Base-by-base conservation (phyloP, 2,329 filamentous ascomycete genomes). In the Aspergillus bombycis region DNA sequence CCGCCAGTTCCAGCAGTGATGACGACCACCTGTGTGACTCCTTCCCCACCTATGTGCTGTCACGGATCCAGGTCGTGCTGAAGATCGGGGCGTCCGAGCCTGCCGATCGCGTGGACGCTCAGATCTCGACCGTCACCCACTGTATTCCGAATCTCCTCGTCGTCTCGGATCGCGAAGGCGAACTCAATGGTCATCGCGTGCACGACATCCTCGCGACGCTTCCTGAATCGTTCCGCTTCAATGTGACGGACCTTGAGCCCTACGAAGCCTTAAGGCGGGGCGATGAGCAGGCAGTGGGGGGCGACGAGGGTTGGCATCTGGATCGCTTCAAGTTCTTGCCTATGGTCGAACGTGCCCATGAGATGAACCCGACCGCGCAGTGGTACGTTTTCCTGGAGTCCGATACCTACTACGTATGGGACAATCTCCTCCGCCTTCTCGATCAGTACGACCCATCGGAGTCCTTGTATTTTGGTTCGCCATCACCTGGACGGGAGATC, bases 241-340 rank as follows among this genome's bases (percentile, higher is more conserved):
- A 78, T 46, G 74, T 71, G 26, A 58, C 70, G n/a, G 77, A 80
- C 48, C 80, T 82, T 53, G 67, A 74, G 10, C 73, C 74, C 26
- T 83, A 84, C 59, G 70, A 82, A 28, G 76, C 76, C 50, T 79
- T 84, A 6, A 68, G 68, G 4, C 77, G 76, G 11, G 76, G 75
- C 71, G 60, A 73, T 65, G 60, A 71, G 74, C 64, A 70, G 69
- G 16, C 75, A 68, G 30, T 67, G 6, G 63, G 48, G 59, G 73
- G 77, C 62, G 30, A 75, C 76, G 65, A 76, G 72, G 84, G 84
- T 2, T 86, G 85, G 85, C 79, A 74, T 30, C 77, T 86, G 53
- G 85, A 87, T 73, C 84, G 84, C 70, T 87, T 82, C 79, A 87
- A 87, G 71, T 86, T 86, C 65, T 70, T 87, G 34, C 83, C 85